phyloP scores from a whole-genome alignment of 2,329 filamentous ascomycete genomes.

The Fusarium chuoi region DNA sequence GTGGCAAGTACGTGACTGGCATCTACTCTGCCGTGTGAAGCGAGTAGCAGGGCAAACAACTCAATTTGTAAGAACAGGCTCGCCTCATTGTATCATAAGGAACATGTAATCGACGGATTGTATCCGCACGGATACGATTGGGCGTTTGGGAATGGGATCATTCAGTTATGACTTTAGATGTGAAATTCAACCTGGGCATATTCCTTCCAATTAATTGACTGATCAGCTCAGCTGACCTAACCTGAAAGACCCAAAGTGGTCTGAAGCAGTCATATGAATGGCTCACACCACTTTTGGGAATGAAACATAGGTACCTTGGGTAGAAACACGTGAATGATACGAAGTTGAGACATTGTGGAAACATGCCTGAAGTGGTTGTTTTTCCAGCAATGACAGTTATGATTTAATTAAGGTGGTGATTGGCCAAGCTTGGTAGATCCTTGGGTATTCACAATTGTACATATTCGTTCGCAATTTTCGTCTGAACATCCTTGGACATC shows the following conservation, averaged over 20 bases:
- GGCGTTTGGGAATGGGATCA: constrained; percentile 29
- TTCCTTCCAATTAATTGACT: constrained; percentile 11
- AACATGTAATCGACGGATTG: constrained; percentile 30
- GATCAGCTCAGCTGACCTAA: constrained; percentile 2
- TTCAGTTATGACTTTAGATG: constrained; percentile 21
- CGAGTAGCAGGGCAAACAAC: background rate
- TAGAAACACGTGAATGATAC: background rate
- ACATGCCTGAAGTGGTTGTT: background rate
- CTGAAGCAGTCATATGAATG: constrained; percentile 1
- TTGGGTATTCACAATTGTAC: background rate
- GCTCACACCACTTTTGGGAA: constrained; percentile 3
- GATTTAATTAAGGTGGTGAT: no score
- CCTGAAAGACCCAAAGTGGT: background rate
- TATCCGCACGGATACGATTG: constrained; percentile 12
- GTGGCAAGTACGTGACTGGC: constrained; percentile 82
- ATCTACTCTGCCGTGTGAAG: constrained; percentile 76
- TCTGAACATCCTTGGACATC: background rate
- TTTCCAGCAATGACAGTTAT: background rate
- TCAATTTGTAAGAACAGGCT: constrained; percentile 8
- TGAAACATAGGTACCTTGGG: background rate
- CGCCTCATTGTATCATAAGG: constrained; percentile 27
- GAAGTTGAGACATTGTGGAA: background rate
- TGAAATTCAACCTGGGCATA: constrained; percentile 15
- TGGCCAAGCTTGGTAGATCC: background rate
- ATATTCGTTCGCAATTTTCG: background rate